These are phyloP conservation scores for Ormosia emarginata DNA, from an alignment of 306 rosid genomes.

Conservation along the genomic window DNA sequence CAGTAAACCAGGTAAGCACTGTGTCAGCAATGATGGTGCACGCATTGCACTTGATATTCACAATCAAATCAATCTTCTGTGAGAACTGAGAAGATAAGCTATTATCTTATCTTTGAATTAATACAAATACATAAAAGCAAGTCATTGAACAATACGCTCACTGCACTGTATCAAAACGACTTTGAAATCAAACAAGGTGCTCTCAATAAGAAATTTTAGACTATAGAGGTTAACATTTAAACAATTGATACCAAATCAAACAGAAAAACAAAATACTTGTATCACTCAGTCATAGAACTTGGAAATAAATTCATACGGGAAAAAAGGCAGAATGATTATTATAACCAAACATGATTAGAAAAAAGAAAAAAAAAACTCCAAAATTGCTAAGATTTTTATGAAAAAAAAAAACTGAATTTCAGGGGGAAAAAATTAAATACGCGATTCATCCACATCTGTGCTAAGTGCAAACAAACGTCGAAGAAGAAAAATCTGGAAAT, in stretches of 20 bases:
- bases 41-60: conserved; percentile 51
- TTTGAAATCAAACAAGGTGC: neutral
- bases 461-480: too few species aligned
- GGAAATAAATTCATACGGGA: neutral
- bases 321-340: neutral
- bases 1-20: conserved; percentile 81
- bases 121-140: neutral
- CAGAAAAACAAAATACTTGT: neutral
- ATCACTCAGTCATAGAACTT: neutral
- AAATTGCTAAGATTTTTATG: neutral
- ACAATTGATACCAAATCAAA: neutral
- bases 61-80: neutral
- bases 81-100: neutral
- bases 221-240: too few species aligned
- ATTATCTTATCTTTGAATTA: neutral
- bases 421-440: neutral
- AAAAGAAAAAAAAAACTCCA: neutral
- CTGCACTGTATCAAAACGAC: neutral
- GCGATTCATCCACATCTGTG: too few species aligned
- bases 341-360: neutral
- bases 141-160: too few species aligned
- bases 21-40: conserved; percentile 83
- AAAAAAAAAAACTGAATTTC: neutral
- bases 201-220: neutral
- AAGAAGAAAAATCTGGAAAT: too few species aligned